Evolutionary conservation across 257 asterid genomes (phyloP).

Genomic region (Leonotis leonurus): DNA sequence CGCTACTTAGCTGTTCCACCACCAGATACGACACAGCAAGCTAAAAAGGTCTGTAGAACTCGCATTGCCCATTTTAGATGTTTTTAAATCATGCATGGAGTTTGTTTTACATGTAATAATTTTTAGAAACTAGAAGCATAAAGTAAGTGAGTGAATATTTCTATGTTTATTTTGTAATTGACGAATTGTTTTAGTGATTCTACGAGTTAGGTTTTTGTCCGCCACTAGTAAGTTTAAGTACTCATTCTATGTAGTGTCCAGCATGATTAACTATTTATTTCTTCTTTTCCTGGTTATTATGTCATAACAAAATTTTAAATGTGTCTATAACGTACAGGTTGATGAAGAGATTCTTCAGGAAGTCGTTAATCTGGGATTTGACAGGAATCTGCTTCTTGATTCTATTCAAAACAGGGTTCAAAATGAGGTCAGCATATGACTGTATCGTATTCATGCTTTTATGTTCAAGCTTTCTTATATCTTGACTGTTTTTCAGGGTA

Average conservation of each 20-base stretch:
- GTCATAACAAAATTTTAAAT: neutral
- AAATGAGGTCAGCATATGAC: constrained; percentile 57
- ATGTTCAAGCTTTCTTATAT: constrained; percentile 19
- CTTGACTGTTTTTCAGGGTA: constrained; percentile 55
- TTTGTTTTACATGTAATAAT: neutral
- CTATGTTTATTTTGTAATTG: neutral
- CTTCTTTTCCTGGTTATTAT: neutral
- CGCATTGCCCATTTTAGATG: neutral
- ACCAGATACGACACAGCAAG: constrained; percentile 91
- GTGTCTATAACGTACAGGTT: constrained; percentile 42
- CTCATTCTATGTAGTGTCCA: neutral
- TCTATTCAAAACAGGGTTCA: constrained; percentile 60
- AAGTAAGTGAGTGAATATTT: neutral
- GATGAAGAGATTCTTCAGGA: constrained; percentile 70
- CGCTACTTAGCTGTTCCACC: constrained; percentile 97
- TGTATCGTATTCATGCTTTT: neutral
- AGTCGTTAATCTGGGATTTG: constrained; percentile 59
- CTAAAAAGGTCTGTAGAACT: constrained; percentile 62
- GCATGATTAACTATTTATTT: neutral
- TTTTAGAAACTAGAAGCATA: neutral
- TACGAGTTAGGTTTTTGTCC: neutral
- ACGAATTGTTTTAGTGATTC: constrained; percentile 8
- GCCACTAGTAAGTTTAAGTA: neutral
- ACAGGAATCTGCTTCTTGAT: constrained; percentile 40
- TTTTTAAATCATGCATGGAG: neutral